A percentile compares a stretch with the other conserved stretches of the same genome.
Conservation (phyloP, 768 basidiomycete species). For the Gyrodon lividus region DNA sequence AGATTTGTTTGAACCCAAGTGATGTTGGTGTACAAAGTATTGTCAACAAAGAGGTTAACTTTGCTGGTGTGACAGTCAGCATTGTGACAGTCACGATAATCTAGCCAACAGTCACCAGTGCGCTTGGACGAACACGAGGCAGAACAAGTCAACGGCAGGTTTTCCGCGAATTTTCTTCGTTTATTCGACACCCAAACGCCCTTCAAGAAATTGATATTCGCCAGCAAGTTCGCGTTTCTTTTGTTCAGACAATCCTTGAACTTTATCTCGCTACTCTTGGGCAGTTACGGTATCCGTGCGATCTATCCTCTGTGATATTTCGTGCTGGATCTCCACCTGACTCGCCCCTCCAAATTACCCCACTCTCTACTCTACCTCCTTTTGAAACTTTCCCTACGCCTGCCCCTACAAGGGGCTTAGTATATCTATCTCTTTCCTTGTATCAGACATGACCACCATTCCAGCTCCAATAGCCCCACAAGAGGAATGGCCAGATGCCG, state of each 20-base stretch:
- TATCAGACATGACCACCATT: constrained; percentile 52
- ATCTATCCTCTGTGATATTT: constrained; percentile 4
- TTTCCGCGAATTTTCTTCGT: constrained; percentile 21
- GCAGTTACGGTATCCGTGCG: constrained; percentile 3
- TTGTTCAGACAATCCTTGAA: constrained; percentile 13
- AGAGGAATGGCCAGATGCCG: constrained; percentile 86
- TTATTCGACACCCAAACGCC: constrained; percentile 13
- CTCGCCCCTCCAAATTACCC: background rate
- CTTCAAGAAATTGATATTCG: background rate
- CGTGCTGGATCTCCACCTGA: constrained; percentile 2
- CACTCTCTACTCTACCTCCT: constrained; percentile 6
- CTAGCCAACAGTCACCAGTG: background rate
- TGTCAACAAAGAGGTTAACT: too few species aligned
- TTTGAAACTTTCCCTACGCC: constrained; percentile 16
- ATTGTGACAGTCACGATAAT: constrained; percentile 10
- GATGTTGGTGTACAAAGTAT: constrained; percentile 10
- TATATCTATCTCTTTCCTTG: constrained; percentile 19
- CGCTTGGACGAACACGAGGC: constrained; percentile 29
- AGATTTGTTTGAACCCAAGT: too few species aligned
- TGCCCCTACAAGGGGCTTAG: constrained; percentile 23
- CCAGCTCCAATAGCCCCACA: constrained; percentile 57
- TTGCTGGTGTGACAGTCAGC: constrained; percentile 7
- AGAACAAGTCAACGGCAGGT: constrained; percentile 1
- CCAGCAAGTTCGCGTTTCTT: background rate
- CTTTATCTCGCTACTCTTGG: background rate